A percentile compares a stretch with the other conserved stretches of the same genome.
These are phyloP conservation scores for Athelia psychrophila DNA, from an alignment of 1,284 basidiomycete species.

Conservation along the genomic window DNA sequence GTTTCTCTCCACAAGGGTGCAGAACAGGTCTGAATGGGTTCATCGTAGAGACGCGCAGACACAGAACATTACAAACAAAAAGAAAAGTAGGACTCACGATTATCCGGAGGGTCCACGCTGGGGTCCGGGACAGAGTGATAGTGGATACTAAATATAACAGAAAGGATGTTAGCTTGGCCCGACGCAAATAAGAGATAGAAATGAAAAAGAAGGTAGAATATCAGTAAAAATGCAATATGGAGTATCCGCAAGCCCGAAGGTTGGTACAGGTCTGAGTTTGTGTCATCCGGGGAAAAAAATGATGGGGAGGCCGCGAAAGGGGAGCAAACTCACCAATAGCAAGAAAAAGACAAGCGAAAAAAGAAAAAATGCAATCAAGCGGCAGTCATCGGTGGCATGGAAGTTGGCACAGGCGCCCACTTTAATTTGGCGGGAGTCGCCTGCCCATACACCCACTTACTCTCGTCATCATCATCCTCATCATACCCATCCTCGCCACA, in stretches of 20 bases:
- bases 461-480: constrained; percentile 32
- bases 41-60: constrained; percentile 19
- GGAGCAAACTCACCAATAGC: constrained; percentile 21
- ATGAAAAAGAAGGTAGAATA: constrained; percentile 24
- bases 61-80: background rate
- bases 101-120: background rate
- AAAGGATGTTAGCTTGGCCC: constrained; percentile 2
- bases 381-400: constrained; percentile 45
- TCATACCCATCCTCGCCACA: constrained; percentile 40
- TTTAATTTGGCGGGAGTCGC: constrained; percentile 45
- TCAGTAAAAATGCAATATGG: constrained; percentile 22
- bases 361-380: constrained; percentile 7
- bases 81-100: constrained; percentile 4
- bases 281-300: constrained; percentile 35
- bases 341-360: too few species aligned
- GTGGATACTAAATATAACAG: constrained; percentile 3
- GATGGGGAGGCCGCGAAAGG: constrained; percentile 5
- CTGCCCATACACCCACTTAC: constrained; percentile 64
- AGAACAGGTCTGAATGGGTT: constrained; percentile 41
- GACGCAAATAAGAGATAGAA: constrained; percentile 1
- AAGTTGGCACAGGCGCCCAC: constrained; percentile 53
- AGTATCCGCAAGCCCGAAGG: constrained; percentile 34
- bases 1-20: constrained; percentile 29
- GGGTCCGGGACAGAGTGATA: background rate
- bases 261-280: constrained; percentile 55